A percentile compares a stretch with the other conserved stretches of the same genome.
Conservation (phyloP, 1,284 basidiomycete species). For the Volvariella volvacea region DNA sequence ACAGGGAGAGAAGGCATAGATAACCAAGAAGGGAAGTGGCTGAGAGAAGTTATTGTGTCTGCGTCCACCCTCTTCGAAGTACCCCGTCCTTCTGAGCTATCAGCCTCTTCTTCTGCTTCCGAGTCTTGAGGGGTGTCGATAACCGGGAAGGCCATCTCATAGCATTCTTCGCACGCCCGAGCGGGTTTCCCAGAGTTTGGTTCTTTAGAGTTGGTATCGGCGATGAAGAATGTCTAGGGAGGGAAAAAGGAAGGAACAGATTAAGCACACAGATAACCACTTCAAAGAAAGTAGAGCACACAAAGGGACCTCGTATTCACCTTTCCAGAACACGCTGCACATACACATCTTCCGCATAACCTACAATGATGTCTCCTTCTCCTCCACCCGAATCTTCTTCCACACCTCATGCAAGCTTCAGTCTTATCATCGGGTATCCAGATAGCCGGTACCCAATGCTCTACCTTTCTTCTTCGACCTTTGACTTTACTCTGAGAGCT, state of each 20-base stretch:
- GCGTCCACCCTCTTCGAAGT: conserved; percentile 8
- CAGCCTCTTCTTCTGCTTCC: conserved; percentile 10
- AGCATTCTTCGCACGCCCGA: conserved; percentile 81
- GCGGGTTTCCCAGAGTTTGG: conserved; percentile 51
- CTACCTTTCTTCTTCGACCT: conserved; percentile 51
- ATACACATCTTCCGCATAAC: conserved; percentile 84
- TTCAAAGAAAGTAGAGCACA: too few relatives aligned
- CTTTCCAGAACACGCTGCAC: conserved; percentile 74
- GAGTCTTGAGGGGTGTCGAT: conserved; percentile 31
- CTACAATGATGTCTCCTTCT: conserved; percentile 86
- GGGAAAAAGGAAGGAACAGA: not conserved
- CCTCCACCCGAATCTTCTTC: conserved; percentile 72
- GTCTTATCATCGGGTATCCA: conserved; percentile 89
- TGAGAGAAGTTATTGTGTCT: conserved; percentile 36
- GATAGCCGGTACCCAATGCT: conserved; percentile 86
- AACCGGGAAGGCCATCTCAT: conserved; percentile 78
- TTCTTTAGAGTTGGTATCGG: conserved; percentile 44
- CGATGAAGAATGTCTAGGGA: conserved; percentile 70
- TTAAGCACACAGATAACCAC: too few relatives aligned
- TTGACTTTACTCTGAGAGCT: too few relatives aligned
- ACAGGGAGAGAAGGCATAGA: conserved; percentile 37
- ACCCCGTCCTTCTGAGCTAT: not conserved
- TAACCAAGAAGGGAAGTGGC: conserved; percentile 49
- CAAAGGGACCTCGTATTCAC: too few relatives aligned
- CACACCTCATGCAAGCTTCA: conserved; percentile 79